A percentile compares a stretch with the other conserved stretches of the same genome.
phyloP scores from a whole-genome alignment of 192 early-diverging fungal species.

The Umbelopsis ramanniana region DNA sequence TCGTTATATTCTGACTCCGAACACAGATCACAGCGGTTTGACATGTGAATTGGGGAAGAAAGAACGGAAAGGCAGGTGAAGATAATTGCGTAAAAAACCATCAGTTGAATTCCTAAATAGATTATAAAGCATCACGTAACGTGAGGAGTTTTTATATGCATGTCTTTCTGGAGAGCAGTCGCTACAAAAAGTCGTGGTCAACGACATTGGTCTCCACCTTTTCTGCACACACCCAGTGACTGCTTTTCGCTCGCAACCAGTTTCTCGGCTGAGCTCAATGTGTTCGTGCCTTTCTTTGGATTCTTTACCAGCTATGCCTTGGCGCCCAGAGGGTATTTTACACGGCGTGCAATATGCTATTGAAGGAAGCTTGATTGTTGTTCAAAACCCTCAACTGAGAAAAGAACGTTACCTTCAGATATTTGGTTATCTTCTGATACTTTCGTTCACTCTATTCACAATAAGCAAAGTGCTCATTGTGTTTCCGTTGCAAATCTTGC shows the following conservation, averaged over 20 bases:
- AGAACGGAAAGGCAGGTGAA: not conserved
- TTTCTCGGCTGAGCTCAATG: not conserved
- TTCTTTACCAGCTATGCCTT: slow-evolving; percentile 9
- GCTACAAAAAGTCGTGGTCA: too few relatives aligned
- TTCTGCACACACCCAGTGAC: not conserved
- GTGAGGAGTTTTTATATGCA: not conserved
- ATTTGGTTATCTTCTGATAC: slow-evolving; percentile 41
- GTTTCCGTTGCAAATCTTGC: slow-evolving; percentile 45
- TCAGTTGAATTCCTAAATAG: not conserved
- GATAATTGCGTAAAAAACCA: too few relatives aligned
- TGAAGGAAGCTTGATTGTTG: slow-evolving; percentile 46
- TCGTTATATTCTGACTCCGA: slow-evolving; percentile 7
- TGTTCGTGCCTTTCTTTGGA: not conserved
- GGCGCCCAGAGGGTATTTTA: slow-evolving; percentile 31
- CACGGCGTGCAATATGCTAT: slow-evolving; percentile 47
- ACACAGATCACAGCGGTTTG: not conserved
- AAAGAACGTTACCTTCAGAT: slow-evolving; percentile 46
- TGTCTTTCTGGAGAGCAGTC: too few relatives aligned
- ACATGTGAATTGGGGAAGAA: slow-evolving; percentile 12
- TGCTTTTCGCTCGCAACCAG: not conserved
- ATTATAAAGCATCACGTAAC: not conserved
- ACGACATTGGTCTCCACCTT: too few relatives aligned
- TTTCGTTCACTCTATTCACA: slow-evolving; percentile 44
- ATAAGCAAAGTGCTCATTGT: slow-evolving; percentile 51
- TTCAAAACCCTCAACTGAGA: slow-evolving; percentile 52